phyloP scores from a whole-genome alignment of 345 rosid species.

The Aegle marmelos region DNA sequence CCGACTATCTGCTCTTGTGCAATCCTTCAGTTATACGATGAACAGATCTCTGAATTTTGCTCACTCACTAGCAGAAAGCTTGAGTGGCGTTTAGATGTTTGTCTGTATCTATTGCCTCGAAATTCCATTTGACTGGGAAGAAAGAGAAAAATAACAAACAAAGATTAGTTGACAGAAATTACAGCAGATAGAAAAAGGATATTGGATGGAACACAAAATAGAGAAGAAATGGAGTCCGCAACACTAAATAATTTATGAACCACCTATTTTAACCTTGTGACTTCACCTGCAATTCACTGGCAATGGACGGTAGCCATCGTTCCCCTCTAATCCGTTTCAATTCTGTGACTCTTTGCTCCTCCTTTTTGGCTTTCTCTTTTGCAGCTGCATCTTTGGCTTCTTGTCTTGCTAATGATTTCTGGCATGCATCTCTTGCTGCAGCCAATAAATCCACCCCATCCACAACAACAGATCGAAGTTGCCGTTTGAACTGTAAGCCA shows the following conservation, averaged over 20 bases:
- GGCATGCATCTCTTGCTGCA: slow-evolving; percentile 49
- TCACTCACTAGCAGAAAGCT: background rate
- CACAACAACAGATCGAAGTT: slow-evolving; percentile 50
- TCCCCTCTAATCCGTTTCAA: slow-evolving; percentile 73
- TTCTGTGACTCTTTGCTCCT: slow-evolving; percentile 74
- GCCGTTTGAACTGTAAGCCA: slow-evolving; percentile 53
- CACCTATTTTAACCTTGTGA: slow-evolving; percentile 8
- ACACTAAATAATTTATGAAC: background rate
- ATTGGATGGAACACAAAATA: background rate
- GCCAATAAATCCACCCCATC: slow-evolving; percentile 64
- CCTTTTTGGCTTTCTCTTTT: slow-evolving; percentile 74
- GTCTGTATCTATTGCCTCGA: slow-evolving; percentile 7
- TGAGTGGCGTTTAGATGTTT: background rate
- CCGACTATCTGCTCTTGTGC: background rate
- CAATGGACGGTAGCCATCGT: slow-evolving; percentile 86
- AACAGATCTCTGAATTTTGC: background rate
- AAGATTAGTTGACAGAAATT: background rate
- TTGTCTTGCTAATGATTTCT: slow-evolving; percentile 53
- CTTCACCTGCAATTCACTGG: slow-evolving; percentile 43
- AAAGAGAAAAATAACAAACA: background rate
- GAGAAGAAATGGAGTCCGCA: background rate
- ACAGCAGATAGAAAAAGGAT: background rate
- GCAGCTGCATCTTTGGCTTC: slow-evolving; percentile 60
- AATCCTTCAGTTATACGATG: background rate
- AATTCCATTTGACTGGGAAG: slow-evolving; percentile 16